phyloP scores from a whole-genome alignment of 805 yeast species.

The Candida khao-thaluensis region DNA sequence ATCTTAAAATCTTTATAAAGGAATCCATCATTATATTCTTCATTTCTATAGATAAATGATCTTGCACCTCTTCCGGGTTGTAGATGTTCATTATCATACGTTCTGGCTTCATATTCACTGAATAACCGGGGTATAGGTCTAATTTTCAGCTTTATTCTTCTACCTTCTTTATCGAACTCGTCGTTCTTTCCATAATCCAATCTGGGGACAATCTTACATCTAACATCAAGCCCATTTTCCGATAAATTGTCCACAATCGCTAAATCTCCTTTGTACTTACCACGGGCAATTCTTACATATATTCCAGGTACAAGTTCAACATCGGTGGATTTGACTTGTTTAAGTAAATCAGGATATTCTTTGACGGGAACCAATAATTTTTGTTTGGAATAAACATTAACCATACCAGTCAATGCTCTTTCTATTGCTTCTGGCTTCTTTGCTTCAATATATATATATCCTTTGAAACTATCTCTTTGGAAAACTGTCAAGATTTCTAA shows the following conservation, averaged over 20 bases:
- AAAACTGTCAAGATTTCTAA: constrained; percentile 84
- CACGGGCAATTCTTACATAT: constrained; percentile 86
- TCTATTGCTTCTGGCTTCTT: constrained; percentile 89
- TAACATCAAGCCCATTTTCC: constrained; percentile 94
- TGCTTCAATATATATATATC: constrained; percentile 93
- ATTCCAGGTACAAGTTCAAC: constrained; percentile 88
- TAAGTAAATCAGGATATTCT: constrained; percentile 89
- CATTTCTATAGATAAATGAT: constrained; percentile 73
- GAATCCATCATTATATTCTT: constrained; percentile 88
- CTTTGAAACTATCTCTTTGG: constrained; percentile 90
- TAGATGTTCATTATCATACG: constrained; percentile 73
- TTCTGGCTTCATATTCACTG: constrained; percentile 83
- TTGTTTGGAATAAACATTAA: constrained; percentile 72
- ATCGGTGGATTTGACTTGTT: constrained; percentile 86
- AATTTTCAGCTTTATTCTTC: constrained; percentile 51
- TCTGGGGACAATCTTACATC: constrained; percentile 89
- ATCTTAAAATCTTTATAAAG: constrained; percentile 82
- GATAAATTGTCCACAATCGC: constrained; percentile 91
- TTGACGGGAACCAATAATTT: constrained; percentile 90
- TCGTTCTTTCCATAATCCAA: constrained; percentile 79
- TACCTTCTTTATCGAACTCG: constrained; percentile 49
- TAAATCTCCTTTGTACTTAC: constrained; percentile 88
- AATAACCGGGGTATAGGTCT: constrained; percentile 87
- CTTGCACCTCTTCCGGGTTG: constrained; percentile 62
- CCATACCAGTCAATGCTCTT: constrained; percentile 83